Conservation (phyloP, 257 asterid genomes). For the Haberlea rhodopensis region DNA sequence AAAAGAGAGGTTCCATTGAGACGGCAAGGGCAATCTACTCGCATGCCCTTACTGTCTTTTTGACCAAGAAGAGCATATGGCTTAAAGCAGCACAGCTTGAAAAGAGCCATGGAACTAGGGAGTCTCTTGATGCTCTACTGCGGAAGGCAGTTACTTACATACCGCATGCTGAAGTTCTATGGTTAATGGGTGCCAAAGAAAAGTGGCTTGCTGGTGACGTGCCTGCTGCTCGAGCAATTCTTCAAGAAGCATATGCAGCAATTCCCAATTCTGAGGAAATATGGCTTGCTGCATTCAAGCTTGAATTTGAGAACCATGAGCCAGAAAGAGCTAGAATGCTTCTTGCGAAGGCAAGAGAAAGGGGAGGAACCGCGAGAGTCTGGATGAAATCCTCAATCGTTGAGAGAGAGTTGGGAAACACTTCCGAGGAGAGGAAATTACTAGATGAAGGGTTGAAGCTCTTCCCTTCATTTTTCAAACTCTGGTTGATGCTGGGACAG, state of each 20-base stretch:
- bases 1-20: conserved; percentile 86
- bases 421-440: conserved; percentile 65
- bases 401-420: conserved; percentile 83
- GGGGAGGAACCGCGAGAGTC: conserved; percentile 88
- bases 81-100: conserved; percentile 98
- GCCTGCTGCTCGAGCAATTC: conserved; percentile 89
- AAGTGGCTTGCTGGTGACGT: conserved; percentile 99
- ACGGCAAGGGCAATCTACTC: conserved; percentile 88
- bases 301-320: conserved; percentile 92
- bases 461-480: conserved; percentile 76
- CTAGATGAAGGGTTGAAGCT: conserved; percentile 73
- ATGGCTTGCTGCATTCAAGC: conserved; percentile 98
- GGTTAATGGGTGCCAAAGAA: conserved; percentile 98
- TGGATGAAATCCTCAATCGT: conserved; percentile 98
- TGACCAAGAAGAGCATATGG: conserved; percentile 96
- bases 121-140: conserved; percentile 72
- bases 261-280: conserved; percentile 93
- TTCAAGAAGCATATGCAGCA: conserved; percentile 95
- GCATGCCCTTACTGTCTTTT: conserved; percentile 71
- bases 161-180: conserved; percentile 83
- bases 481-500: conserved; percentile 93
- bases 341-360: conserved; percentile 89
- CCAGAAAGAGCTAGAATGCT: conserved; percentile 86
- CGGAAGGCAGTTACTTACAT: conserved; percentile 86
- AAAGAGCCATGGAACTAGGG: conserved; percentile 87